Evolutionary conservation across 139 green algal species (phyloP), one percentile per base, ranked within the genome.

Genomic region (Spirogloea muscicola): DNA sequence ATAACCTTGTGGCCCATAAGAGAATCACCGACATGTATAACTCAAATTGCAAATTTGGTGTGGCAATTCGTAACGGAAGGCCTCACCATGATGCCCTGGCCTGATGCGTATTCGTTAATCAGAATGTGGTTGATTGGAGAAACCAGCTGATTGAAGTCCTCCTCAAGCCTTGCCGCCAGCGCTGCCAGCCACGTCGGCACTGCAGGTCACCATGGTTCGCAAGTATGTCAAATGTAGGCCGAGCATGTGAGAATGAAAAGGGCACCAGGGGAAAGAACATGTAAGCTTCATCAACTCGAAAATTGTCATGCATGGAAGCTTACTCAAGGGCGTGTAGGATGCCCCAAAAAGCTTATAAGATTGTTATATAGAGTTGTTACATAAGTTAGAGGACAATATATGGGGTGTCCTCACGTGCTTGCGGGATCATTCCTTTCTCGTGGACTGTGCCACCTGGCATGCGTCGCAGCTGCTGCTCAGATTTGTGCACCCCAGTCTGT

Each of bases 71-170:
- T n/a, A n/a, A 27, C 33, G 49, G 10, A 34, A 10, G 38, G 58
- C 3, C 46, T 49, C 48, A 76, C 72, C 72, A 81, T 81, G 51
- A 81, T 81, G 34, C 72, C 72, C 33, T 81, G 51, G 3, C 62
- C 72, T n/a, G 63, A 43, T 27, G 39, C 39, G 39, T 81, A 81
- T 43, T 81, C 72, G 48, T 81, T 81, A 31, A 81, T 58, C n/a
- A 81, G 72, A 3, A 68, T 41, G 43, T 81, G 72, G 38, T 81
- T 81, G 60, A 79, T 64, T 9, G 71, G 71, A 5, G 21, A 48
- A 3, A 37, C 34, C 62, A 79, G 74, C 4, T 65, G 55, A 3
- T 52, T 52, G 41, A 76, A 5, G 7, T 76, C 67, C 25, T 31
- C 33, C 6, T 29, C 4, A 5, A 76, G 5, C n/a, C 67, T 33